A percentile compares a stretch with the other conserved stretches of the same genome.
These are phyloP conservation scores for Striga asiatica DNA, from an alignment of 257 asterid species.

Conservation along the genomic window DNA sequence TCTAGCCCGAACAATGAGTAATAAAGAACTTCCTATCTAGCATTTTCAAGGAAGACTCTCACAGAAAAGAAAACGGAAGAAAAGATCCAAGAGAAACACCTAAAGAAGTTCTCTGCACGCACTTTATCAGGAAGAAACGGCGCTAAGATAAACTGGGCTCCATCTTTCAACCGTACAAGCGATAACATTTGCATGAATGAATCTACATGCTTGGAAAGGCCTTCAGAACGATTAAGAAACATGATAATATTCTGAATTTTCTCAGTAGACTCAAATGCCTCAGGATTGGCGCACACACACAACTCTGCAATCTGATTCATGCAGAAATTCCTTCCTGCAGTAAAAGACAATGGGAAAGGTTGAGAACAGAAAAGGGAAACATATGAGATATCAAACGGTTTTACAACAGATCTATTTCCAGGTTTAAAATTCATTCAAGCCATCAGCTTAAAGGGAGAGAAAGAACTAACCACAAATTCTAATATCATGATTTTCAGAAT, in stretches of 20 bases:
- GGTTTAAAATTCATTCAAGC: neutral
- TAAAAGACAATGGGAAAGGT: slow-evolving; percentile 12
- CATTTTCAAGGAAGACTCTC: too few relatives aligned
- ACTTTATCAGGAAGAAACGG: slow-evolving; percentile 68
- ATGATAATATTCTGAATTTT: slow-evolving; percentile 58
- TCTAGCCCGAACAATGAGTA: neutral
- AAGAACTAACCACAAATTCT: slow-evolving; percentile 72
- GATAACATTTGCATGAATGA: slow-evolving; percentile 82
- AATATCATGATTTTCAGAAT: slow-evolving; percentile 57
- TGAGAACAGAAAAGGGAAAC: too few relatives aligned
- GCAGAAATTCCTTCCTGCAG: slow-evolving; percentile 86
- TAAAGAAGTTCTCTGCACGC: slow-evolving; percentile 50
- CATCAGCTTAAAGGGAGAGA: slow-evolving; percentile 9
- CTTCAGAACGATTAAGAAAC: slow-evolving; percentile 76
- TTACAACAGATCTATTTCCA: too few relatives aligned
- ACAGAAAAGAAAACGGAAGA: too few relatives aligned
- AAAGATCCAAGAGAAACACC: slow-evolving; percentile 30
- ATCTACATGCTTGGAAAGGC: slow-evolving; percentile 73
- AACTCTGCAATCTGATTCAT: slow-evolving; percentile 68
- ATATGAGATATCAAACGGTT: neutral
- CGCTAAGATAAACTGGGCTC: slow-evolving; percentile 43
- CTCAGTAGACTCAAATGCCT: slow-evolving; percentile 45
- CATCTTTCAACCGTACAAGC: slow-evolving; percentile 62
- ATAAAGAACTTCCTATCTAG: neutral
- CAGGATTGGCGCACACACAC: slow-evolving; percentile 42